phyloP scores from a whole-genome alignment of 2,329 filamentous ascomycete species.

The Ophiocordyceps unilateralis region DNA sequence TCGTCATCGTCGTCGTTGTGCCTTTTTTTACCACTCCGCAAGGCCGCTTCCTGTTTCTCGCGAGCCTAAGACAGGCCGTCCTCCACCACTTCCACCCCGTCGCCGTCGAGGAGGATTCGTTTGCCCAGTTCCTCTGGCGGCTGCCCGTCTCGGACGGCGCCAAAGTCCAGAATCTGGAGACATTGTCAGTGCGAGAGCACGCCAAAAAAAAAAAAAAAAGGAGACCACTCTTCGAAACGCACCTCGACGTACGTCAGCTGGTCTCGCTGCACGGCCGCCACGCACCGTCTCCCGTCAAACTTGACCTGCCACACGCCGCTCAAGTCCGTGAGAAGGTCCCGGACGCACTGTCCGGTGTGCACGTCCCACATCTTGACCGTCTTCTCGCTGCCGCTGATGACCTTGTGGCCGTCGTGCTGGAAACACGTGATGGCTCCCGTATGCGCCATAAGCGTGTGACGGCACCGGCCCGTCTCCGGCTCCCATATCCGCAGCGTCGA shows the following conservation, averaged over 20 bases:
- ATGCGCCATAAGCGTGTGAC: conserved; percentile 77
- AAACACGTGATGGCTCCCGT: conserved; percentile 98
- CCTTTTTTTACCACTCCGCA: too few species aligned
- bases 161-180: conserved; percentile 82
- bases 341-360: conserved; percentile 75
- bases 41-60: too few species aligned
- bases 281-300: conserved; percentile 87
- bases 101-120: conserved; percentile 50
- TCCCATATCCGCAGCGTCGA: conserved; percentile 96
- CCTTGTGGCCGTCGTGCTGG: conserved; percentile 91
- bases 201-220: too few species aligned
- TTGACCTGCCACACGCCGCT: conserved; percentile 99
- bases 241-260: conserved; percentile 93
- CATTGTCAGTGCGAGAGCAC: conserved; percentile 1
- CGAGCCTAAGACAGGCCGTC: conserved; percentile 18
- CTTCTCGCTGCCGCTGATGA: conserved; percentile 88
- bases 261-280: conserved; percentile 89
- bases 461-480: conserved; percentile 79
- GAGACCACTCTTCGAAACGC: conserved; percentile 19
- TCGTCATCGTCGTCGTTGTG: too few species aligned
- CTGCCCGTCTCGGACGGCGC: conserved; percentile 76
- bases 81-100: conserved; percentile 32
- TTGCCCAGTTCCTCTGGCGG: conserved; percentile 60
- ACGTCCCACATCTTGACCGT: conserved; percentile 99
- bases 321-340: conserved; percentile 81